Percentiles rank a stretch among this genome's conserved stretches.
These are phyloP conservation scores for Baorangia bicolor DNA, from an alignment of 768 basidiomycete genomes.

Conservation along the genomic window DNA sequence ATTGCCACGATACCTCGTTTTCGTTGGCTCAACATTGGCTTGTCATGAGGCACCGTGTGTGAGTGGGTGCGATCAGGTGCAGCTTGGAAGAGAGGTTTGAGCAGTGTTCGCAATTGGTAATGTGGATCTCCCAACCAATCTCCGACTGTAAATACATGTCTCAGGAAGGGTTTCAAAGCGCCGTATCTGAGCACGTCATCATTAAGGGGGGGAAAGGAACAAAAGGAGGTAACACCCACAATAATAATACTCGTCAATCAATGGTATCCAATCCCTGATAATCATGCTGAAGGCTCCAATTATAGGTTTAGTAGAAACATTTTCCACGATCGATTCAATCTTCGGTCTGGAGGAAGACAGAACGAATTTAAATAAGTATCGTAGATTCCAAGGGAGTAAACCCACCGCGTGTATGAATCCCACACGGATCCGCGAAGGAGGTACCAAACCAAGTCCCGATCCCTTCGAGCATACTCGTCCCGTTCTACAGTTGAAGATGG, in stretches of 20 bases:
- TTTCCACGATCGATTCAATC: conserved; percentile 60
- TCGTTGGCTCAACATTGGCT: neutral
- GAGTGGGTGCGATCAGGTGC: neutral
- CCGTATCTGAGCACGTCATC: conserved; percentile 36
- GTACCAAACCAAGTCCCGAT: conserved; percentile 82
- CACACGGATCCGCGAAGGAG: conserved; percentile 85
- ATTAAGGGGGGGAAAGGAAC: neutral
- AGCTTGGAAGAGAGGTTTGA: neutral
- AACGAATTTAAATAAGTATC: neutral
- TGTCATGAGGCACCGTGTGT: neutral
- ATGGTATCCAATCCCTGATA: conserved; percentile 81
- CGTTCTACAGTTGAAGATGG: conserved; percentile 65
- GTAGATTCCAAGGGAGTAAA: conserved; percentile 2
- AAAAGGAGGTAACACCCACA: conserved; percentile 48
- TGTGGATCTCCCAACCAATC: neutral
- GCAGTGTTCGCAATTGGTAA: neutral
- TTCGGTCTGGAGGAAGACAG: conserved; percentile 58
- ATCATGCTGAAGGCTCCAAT: conserved; percentile 69
- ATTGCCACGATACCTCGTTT: neutral
- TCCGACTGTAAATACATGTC: conserved; percentile 4
- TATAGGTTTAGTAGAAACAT: conserved; percentile 55
- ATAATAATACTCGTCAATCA: conserved; percentile 90
- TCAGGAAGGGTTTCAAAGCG: conserved; percentile 36
- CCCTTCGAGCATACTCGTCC: conserved; percentile 77
- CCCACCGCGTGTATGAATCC: conserved; percentile 72